A percentile compares a stretch with the other conserved stretches of the same genome.
Conservation (phyloP, 768 basidiomycete genomes). For the Xerocomus spinulosus region DNA sequence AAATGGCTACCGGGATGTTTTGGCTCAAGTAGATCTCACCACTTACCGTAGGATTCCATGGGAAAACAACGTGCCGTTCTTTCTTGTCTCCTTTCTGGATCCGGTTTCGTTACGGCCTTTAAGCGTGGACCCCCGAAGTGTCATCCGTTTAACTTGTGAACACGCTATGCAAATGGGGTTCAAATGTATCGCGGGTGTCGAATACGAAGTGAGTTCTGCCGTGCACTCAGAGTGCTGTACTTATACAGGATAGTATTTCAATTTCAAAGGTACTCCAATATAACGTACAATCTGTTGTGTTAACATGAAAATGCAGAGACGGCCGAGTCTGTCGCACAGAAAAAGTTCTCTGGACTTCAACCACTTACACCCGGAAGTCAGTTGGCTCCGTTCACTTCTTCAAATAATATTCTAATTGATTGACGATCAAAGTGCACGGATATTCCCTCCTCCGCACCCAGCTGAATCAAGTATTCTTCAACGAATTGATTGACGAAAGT, state of each 20-base stretch:
- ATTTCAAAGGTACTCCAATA: constrained; percentile 69
- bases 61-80: constrained; percentile 91
- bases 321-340: constrained; percentile 65
- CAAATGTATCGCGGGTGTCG: constrained; percentile 78
- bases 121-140: constrained; percentile 81
- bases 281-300: background rate
- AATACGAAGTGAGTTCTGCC: constrained; percentile 71
- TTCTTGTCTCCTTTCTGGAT: constrained; percentile 86
- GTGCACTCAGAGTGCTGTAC: background rate
- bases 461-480: constrained; percentile 85
- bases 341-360: constrained; percentile 68
- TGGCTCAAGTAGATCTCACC: constrained; percentile 81
- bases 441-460: constrained; percentile 92
- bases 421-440: constrained; percentile 73
- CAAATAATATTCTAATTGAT: constrained; percentile 1
- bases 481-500: constrained; percentile 77
- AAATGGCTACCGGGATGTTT: constrained; percentile 89
- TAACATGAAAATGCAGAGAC: constrained; percentile 56
- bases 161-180: constrained; percentile 46
- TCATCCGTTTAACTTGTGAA: constrained; percentile 56
- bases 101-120: constrained; percentile 79
- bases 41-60: constrained; percentile 88
- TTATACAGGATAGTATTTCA: constrained; percentile 60
- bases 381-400: constrained; percentile 27
- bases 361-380: constrained; percentile 91